Evolutionary conservation across 129 eudicot species (phyloP).

Genomic region (Deinandra increscens): DNA sequence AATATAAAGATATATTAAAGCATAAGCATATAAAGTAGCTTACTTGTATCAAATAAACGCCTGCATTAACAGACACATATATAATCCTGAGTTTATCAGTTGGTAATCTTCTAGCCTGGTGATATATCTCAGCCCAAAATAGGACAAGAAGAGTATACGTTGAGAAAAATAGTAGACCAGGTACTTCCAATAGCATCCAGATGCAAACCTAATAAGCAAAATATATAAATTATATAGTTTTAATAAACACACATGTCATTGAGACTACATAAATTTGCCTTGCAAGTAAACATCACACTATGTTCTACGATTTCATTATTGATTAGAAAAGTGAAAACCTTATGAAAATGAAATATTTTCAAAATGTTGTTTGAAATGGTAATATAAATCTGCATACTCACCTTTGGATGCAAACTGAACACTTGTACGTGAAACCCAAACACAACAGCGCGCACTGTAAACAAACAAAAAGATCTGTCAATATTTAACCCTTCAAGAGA

Average conservation of each 20-base stretch:
- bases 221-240: neutral
- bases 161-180: constrained; percentile 80
- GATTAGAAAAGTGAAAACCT: too few species aligned
- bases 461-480: neutral
- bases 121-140: constrained; percentile 95
- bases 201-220: constrained; percentile 49
- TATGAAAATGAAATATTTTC: too few species aligned
- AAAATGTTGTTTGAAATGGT: neutral
- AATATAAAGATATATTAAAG: neutral
- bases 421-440: constrained; percentile 44
- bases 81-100: constrained; percentile 69
- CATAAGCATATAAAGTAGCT: constrained; percentile 15
- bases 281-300: too few species aligned
- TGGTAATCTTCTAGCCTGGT: constrained; percentile 81
- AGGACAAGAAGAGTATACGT: constrained; percentile 89
- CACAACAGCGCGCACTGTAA: constrained; percentile 39
- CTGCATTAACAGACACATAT: constrained; percentile 58
- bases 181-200: constrained; percentile 61
- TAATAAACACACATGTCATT: too few species aligned
- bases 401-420: constrained; percentile 37
- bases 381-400: constrained; percentile 1
- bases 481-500: neutral
- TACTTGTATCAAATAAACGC: constrained; percentile 81
- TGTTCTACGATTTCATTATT: too few species aligned
- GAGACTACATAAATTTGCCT: neutral